phyloP scores from a whole-genome alignment of 2,329 filamentous ascomycete genomes.

The Colletotrichum sp. region DNA sequence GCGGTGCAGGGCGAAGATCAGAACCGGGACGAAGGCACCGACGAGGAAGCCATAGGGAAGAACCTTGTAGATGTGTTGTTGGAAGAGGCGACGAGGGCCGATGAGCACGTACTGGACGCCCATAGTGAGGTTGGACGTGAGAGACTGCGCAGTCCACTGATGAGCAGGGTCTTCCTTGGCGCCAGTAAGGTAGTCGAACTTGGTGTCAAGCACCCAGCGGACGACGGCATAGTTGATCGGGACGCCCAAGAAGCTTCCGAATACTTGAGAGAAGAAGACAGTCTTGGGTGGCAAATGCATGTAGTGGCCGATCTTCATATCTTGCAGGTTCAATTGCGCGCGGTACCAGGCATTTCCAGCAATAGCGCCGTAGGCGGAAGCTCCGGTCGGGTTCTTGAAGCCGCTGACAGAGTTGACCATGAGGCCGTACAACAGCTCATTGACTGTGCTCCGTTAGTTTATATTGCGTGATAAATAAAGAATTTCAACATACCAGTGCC shows the following conservation, averaged over 20 bases:
- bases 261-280: slow-evolving; percentile 66
- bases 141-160: slow-evolving; percentile 65
- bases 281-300: slow-evolving; percentile 63
- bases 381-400: slow-evolving; percentile 59
- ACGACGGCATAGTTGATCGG: slow-evolving; percentile 67
- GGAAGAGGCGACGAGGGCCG: slow-evolving; percentile 45
- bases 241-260: slow-evolving; percentile 62
- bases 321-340: slow-evolving; percentile 61
- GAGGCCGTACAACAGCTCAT: slow-evolving; percentile 64
- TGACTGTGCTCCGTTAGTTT: slow-evolving; percentile 29
- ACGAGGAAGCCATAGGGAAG: slow-evolving; percentile 60
- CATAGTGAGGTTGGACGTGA: slow-evolving; percentile 56
- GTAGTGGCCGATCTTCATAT: slow-evolving; percentile 49
- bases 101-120: slow-evolving; percentile 66
- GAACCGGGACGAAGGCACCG: slow-evolving; percentile 47
- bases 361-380: slow-evolving; percentile 62
- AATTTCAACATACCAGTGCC: background rate
- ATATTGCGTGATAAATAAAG: too few species aligned
- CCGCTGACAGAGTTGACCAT: slow-evolving; percentile 56
- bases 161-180: slow-evolving; percentile 56
- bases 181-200: slow-evolving; percentile 59
- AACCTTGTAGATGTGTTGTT: slow-evolving; percentile 48
- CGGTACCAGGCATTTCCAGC: slow-evolving; percentile 67
- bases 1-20: slow-evolving; percentile 57
- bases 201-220: slow-evolving; percentile 62